Evolutionary conservation across 148 eudicot genomes (phyloP).

Genomic region (Hydrangea macrophylla): DNA sequence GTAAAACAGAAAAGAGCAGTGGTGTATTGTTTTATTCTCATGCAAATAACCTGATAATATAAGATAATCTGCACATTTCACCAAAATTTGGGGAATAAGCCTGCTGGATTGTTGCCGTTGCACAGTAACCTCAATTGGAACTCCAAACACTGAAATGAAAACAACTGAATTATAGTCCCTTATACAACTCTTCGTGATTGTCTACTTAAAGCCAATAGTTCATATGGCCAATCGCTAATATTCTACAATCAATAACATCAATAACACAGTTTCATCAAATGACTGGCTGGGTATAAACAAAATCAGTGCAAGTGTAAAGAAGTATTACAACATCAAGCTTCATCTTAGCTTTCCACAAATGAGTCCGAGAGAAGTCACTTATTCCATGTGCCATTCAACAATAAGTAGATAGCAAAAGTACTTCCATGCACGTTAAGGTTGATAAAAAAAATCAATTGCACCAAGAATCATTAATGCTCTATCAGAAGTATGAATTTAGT

Average conservation of each 20-base stretch:
- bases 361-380: too few species aligned
- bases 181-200: background rate
- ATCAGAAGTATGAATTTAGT: too few species aligned
- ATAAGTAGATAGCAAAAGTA: too few species aligned
- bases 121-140: slow-evolving; percentile 74
- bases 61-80: slow-evolving; percentile 88
- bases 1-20: background rate
- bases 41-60: slow-evolving; percentile 66
- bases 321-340: too few species aligned
- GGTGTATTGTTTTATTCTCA: background rate
- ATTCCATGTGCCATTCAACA: too few species aligned
- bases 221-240: background rate
- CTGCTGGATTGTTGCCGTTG: slow-evolving; percentile 74
- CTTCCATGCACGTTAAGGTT: too few species aligned
- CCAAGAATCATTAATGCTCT: too few species aligned
- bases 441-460: too few species aligned
- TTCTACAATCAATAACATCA: background rate
- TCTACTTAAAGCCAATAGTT: background rate
- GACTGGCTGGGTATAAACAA: too few species aligned
- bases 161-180: background rate
- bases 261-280: background rate
- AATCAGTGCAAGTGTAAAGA: too few species aligned
- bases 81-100: slow-evolving; percentile 67
- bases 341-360: too few species aligned
- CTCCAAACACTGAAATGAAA: slow-evolving; percentile 65